Conservation (phyloP, 495 filamentous ascomycete species). For the Penicillium parvum region DNA sequence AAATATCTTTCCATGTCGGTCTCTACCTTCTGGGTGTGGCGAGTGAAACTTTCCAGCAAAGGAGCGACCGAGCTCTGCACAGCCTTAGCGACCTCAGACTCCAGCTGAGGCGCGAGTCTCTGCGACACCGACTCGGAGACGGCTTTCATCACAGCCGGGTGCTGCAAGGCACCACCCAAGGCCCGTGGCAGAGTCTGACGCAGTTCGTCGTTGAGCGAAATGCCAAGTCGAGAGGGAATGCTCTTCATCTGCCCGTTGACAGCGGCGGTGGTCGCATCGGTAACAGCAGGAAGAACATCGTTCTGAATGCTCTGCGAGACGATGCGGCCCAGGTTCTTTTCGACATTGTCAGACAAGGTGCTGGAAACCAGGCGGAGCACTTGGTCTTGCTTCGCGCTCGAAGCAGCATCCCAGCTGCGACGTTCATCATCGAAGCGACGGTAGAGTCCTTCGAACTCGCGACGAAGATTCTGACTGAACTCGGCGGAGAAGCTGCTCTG, state of each 20-base stretch:
- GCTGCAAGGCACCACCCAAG: conserved; percentile 59
- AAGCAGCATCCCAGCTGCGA: conserved; percentile 58
- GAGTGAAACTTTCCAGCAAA: conserved; percentile 57
- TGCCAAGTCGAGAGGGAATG: conserved; percentile 41
- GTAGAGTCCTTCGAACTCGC: conserved; percentile 57
- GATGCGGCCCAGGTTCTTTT: conserved; percentile 68
- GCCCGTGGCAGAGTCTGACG: conserved; percentile 51
- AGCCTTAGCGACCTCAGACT: conserved; percentile 58
- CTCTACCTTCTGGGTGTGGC: conserved; percentile 56
- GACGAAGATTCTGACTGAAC: conserved; percentile 51
- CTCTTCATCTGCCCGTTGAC: conserved; percentile 61
- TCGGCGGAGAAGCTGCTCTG: conserved; percentile 52
- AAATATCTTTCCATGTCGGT: conserved; percentile 63
- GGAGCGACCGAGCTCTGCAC: conserved; percentile 62
- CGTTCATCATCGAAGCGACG: conserved; percentile 61
- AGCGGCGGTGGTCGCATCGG: conserved; percentile 44
- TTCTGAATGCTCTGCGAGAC: conserved; percentile 62
- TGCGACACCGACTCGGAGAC: conserved; percentile 67
- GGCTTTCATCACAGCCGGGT: conserved; percentile 60
- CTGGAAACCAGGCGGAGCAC: conserved; percentile 82
- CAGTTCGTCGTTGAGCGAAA: conserved; percentile 50
- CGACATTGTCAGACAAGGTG: conserved; percentile 85
- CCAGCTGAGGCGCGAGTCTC: conserved; percentile 61
- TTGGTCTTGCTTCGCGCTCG: conserved; percentile 67
- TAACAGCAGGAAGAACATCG: conserved; percentile 56